Conservation (phyloP, 352 stramenopile species). For the Albugo candida region DNA sequence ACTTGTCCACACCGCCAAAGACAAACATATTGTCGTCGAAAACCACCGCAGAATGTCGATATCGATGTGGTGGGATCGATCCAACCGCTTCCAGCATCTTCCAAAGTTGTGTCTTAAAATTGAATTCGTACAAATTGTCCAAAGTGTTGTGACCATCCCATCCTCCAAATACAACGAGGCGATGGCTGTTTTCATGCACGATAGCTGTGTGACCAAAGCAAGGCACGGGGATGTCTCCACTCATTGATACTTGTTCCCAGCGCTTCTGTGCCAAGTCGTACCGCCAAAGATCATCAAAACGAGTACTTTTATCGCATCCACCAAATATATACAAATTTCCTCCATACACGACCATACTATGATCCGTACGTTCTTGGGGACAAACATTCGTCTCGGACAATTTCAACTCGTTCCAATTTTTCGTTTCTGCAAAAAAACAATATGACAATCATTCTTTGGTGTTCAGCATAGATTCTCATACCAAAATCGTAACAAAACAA, state of each 20-base stretch:
- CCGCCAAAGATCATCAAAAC: constrained; percentile 70
- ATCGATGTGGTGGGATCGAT: constrained; percentile 45
- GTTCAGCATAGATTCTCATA: constrained; percentile 5
- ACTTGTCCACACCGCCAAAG: constrained; percentile 80
- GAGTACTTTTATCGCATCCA: constrained; percentile 65
- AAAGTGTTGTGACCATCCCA: constrained; percentile 76
- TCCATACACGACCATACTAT: constrained; percentile 71
- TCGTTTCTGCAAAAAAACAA: constrained; percentile 10
- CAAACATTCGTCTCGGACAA: constrained; percentile 24
- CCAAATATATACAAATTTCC: constrained; percentile 75
- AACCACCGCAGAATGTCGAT: constrained; percentile 71
- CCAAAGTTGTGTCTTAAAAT: constrained; percentile 48
- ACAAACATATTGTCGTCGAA: constrained; percentile 77
- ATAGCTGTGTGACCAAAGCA: constrained; percentile 73
- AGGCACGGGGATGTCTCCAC: constrained; percentile 27
- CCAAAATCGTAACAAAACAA: constrained; percentile 77
- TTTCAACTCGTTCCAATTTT: constrained; percentile 64
- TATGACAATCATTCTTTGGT: not conserved
- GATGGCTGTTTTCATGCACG: constrained; percentile 40
- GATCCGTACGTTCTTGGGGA: constrained; percentile 61
- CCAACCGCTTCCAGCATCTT: constrained; percentile 33
- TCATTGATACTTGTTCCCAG: constrained; percentile 28
- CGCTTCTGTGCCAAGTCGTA: constrained; percentile 37
- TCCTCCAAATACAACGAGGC: constrained; percentile 68
- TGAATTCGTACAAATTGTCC: constrained; percentile 68